These are phyloP conservation scores for Copromyces sp. DNA, from an alignment of 495 filamentous ascomycete species.

Conservation along the genomic window DNA sequence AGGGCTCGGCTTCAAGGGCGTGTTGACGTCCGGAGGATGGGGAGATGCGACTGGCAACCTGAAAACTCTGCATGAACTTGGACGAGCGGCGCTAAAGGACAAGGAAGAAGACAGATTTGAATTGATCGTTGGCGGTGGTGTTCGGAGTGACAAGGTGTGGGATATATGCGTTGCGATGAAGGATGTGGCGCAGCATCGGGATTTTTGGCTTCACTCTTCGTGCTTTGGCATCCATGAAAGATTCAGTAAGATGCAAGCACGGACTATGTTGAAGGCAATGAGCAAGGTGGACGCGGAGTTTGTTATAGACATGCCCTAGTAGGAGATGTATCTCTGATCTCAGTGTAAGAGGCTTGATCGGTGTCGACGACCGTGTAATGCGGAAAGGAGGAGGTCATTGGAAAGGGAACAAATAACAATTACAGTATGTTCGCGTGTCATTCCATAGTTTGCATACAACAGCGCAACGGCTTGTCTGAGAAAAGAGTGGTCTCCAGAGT, in stretches of 20 bases:
- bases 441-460: background rate
- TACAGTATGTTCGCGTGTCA: background rate
- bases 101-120: conserved; percentile 12
- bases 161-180: background rate
- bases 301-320: background rate
- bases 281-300: background rate
- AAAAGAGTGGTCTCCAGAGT: background rate
- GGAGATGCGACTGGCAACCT: conserved; percentile 23
- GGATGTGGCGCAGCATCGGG: background rate
- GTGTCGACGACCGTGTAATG: background rate
- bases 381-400: background rate
- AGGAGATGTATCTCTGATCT: background rate
- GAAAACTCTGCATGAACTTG: conserved; percentile 16
- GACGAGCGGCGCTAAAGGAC: conserved; percentile 4
- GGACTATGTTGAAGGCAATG: background rate
- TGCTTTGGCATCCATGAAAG: conserved; percentile 13
- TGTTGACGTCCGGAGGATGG: conserved; percentile 33
- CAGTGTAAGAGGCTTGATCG: background rate
- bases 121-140: conserved; percentile 33
- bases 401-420: background rate
- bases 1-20: conserved; percentile 23
- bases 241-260: background rate
- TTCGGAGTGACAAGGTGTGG: conserved; percentile 24
- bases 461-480: background rate
- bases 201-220: conserved; percentile 26